Percentiles rank a stretch among this genome's conserved stretches.
These are phyloP conservation scores for Magnusiomyces paraingens DNA, from an alignment of 1,139 yeast species.

Conservation along the genomic window DNA sequence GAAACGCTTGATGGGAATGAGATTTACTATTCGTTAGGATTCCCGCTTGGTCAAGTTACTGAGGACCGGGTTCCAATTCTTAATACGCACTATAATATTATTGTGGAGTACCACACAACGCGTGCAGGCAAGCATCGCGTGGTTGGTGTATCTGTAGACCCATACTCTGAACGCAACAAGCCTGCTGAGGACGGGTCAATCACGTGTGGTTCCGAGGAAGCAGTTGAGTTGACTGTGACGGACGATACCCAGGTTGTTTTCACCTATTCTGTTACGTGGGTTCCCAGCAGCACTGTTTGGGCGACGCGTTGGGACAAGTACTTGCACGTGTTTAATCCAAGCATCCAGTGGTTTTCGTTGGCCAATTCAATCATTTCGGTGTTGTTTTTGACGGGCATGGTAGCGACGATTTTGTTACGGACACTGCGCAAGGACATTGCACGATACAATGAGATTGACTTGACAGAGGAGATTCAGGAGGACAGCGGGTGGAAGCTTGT, in stretches of 20 bases:
- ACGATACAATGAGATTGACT: constrained; percentile 80
- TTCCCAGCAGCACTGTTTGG: constrained; percentile 72
- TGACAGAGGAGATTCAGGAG: constrained; percentile 76
- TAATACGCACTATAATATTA: constrained; percentile 73
- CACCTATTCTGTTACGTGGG: constrained; percentile 61
- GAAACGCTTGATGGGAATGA: constrained; percentile 18
- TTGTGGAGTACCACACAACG: constrained; percentile 75
- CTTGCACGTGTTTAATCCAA: constrained; percentile 83
- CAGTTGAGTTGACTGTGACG: constrained; percentile 32
- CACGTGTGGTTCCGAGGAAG: constrained; percentile 32
- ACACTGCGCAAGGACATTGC: constrained; percentile 82
- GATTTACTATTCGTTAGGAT: constrained; percentile 68
- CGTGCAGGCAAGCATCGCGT: constrained; percentile 67
- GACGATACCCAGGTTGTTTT: constrained; percentile 41
- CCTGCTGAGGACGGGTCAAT: constrained; percentile 32
- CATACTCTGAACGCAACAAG: constrained; percentile 53
- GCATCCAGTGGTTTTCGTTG: constrained; percentile 92
- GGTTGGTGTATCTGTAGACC: constrained; percentile 80
- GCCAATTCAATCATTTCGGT: constrained; percentile 80
- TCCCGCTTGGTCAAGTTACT: constrained; percentile 55
- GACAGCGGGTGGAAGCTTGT: constrained; percentile 97
- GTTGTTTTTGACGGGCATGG: constrained; percentile 65
- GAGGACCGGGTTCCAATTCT: constrained; percentile 47
- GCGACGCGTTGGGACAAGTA: constrained; percentile 99
- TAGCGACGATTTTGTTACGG: constrained; percentile 71